phyloP scores from a whole-genome alignment of 2,329 filamentous ascomycete species.

The Colletotrichum siamense region DNA sequence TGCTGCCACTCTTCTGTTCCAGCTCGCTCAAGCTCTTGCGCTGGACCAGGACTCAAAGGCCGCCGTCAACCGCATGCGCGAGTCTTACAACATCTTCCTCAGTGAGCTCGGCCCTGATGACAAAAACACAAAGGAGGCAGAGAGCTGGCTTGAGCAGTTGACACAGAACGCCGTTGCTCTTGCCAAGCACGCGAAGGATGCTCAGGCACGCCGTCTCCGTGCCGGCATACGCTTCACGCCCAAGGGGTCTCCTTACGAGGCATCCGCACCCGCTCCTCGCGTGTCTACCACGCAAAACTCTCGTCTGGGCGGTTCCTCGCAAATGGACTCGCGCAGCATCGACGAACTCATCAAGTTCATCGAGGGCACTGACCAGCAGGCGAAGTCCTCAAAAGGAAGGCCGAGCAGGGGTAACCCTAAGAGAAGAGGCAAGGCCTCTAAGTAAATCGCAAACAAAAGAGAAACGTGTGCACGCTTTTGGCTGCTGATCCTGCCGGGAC shows the following conservation, averaged over 20 bases:
- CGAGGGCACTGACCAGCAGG: constrained; percentile 71
- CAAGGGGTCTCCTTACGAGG: constrained; percentile 66
- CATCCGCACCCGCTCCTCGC: constrained; percentile 29
- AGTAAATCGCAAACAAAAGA: not conserved
- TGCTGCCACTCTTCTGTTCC: constrained; percentile 93
- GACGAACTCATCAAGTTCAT: constrained; percentile 96
- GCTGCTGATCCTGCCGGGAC: not conserved
- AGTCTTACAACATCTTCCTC: constrained; percentile 96
- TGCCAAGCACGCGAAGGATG: constrained; percentile 90
- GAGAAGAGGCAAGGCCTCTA: constrained; percentile 44
- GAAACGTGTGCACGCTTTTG: not conserved
- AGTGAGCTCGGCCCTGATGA: constrained; percentile 85
- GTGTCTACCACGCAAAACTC: constrained; percentile 17
- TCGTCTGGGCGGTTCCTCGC: constrained; percentile 29
- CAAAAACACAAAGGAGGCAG: constrained; percentile 97
- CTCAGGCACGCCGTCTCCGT: constrained; percentile 76
- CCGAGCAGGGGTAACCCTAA: constrained; percentile 61
- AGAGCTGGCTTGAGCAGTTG: constrained; percentile 94
- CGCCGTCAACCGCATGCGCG: constrained; percentile 91
- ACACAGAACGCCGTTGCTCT: constrained; percentile 95
- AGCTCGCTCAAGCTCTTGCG: constrained; percentile 92
- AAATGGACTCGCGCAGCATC: constrained; percentile 80
- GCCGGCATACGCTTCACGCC: constrained; percentile 73
- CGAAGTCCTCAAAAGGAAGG: constrained; percentile 60
- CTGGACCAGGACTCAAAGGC: constrained; percentile 95